Evolutionary conservation across 192 early-diverging fungal species (phyloP).

Genomic region (Phlyctochytrium bullatum): DNA sequence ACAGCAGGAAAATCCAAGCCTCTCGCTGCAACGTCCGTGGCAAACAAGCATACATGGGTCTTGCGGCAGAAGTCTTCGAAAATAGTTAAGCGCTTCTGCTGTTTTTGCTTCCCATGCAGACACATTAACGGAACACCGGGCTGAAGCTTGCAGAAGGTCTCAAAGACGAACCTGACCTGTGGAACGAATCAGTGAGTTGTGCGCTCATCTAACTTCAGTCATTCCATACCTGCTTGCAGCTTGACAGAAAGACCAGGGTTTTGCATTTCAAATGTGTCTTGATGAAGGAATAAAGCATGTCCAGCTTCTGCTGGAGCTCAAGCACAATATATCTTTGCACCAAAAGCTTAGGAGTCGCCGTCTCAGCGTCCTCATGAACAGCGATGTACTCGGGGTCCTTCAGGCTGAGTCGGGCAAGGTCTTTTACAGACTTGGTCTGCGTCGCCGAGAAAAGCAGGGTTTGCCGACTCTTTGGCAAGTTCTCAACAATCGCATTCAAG

Average conservation of each 20-base stretch:
- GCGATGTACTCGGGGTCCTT: slow-evolving; percentile 89
- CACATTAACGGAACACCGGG: slow-evolving; percentile 88
- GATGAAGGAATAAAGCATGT: slow-evolving; percentile 93
- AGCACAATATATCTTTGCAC: slow-evolving; percentile 84
- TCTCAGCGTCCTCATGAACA: slow-evolving; percentile 81
- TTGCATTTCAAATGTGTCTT: slow-evolving; percentile 89
- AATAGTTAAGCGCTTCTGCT: slow-evolving; percentile 88
- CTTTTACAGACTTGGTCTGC: slow-evolving; percentile 93
- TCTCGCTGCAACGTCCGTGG: slow-evolving; percentile 89
- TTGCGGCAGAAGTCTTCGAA: slow-evolving; percentile 85
- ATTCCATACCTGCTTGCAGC: slow-evolving; percentile 85
- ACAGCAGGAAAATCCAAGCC: slow-evolving; percentile 98
- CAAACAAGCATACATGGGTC: slow-evolving; percentile 77
- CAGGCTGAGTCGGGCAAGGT: slow-evolving; percentile 81
- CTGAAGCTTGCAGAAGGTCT: slow-evolving; percentile 93
- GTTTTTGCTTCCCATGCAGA: slow-evolving; percentile 97
- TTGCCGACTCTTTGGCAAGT: slow-evolving; percentile 81
- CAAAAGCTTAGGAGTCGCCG: slow-evolving; percentile 79
- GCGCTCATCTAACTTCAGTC: not conserved
- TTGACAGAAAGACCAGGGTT: slow-evolving; percentile 89
- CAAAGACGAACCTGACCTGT: slow-evolving; percentile 81
- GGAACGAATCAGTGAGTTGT: slow-evolving; percentile 4
- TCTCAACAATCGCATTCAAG: slow-evolving; percentile 82
- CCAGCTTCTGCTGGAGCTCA: slow-evolving; percentile 86
- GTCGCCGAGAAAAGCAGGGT: slow-evolving; percentile 97